Percentiles rank a stretch among this genome's conserved stretches.
These are phyloP conservation scores for Dissophora globulifera DNA, from an alignment of 192 early-diverging fungal species.

Conservation along the genomic window DNA sequence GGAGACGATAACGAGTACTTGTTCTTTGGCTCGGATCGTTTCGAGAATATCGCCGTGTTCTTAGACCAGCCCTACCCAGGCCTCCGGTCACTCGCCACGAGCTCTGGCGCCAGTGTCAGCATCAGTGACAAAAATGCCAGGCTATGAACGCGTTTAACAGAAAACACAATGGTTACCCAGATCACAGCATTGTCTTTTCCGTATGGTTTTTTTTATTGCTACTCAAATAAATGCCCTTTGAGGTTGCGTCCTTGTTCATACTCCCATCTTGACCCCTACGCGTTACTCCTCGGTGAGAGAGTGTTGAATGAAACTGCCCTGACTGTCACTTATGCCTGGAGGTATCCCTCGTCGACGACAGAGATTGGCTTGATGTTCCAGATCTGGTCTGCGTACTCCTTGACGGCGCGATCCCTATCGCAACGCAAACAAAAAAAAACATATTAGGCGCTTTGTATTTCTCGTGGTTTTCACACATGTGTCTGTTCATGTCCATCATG, in stretches of 20 bases:
- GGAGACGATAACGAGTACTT: slow-evolving; percentile 50
- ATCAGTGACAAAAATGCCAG: too few species aligned
- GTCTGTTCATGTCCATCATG: background rate
- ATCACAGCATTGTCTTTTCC: background rate
- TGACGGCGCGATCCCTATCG: slow-evolving; percentile 79
- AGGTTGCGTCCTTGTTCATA: too few species aligned
- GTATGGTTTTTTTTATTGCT: background rate
- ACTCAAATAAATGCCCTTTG: background rate
- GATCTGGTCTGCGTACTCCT: slow-evolving; percentile 93
- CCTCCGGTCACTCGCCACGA: too few species aligned
- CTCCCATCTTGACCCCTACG: too few species aligned
- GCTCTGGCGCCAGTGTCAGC: too few species aligned
- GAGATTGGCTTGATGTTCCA: slow-evolving; percentile 82
- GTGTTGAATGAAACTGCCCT: too few species aligned
- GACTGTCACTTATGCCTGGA: too few species aligned
- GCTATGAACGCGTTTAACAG: too few species aligned
- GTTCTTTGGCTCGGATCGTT: slow-evolving; percentile 69
- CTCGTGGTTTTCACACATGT: too few species aligned
- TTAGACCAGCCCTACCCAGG: slow-evolving; percentile 37
- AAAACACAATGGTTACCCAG: too few species aligned
- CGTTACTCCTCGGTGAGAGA: too few species aligned
- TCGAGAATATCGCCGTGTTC: slow-evolving; percentile 55
- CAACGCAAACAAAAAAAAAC: background rate
- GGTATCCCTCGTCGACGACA: slow-evolving; percentile 40
- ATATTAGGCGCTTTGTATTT: too few species aligned